A percentile compares a stretch with the other conserved stretches of the same genome.
Evolutionary conservation across 441 rosid genomes (phyloP).

Genomic region (Bocquillonia castaneifolia): DNA sequence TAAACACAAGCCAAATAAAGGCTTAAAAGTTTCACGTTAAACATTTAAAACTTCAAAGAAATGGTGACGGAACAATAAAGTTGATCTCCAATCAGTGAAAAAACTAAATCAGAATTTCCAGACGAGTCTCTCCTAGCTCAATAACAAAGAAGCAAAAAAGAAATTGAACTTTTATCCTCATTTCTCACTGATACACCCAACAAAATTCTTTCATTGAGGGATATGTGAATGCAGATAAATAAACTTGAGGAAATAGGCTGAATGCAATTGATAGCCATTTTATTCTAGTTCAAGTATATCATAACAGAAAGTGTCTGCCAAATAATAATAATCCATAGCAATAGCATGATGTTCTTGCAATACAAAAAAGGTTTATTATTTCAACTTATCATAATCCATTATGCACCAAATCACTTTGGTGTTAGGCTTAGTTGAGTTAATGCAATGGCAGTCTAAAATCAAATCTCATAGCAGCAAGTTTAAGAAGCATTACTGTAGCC

Average conservation of each 20-base stretch:
- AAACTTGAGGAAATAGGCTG: background rate
- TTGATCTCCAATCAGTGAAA: background rate
- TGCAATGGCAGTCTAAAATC: background rate
- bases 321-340: too few species aligned
- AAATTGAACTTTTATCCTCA: background rate
- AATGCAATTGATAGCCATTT: too few species aligned
- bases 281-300: too few species aligned
- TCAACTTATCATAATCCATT: background rate
- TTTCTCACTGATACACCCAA: too few species aligned
- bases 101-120: slow-evolving; percentile 5
- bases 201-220: background rate
- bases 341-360: background rate
- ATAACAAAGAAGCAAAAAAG: background rate
- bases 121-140: background rate
- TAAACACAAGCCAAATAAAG: background rate
- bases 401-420: background rate
- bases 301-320: too few species aligned
- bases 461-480: background rate
- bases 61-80: too few species aligned
- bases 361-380: background rate
- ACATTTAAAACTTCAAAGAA: background rate
- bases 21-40: background rate
- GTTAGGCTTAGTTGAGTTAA: background rate
- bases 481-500: background rate
- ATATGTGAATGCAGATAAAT: background rate